phyloP scores from a whole-genome alignment of 352 stramenopile species.

The Phytopythium ostracodes region DNA sequence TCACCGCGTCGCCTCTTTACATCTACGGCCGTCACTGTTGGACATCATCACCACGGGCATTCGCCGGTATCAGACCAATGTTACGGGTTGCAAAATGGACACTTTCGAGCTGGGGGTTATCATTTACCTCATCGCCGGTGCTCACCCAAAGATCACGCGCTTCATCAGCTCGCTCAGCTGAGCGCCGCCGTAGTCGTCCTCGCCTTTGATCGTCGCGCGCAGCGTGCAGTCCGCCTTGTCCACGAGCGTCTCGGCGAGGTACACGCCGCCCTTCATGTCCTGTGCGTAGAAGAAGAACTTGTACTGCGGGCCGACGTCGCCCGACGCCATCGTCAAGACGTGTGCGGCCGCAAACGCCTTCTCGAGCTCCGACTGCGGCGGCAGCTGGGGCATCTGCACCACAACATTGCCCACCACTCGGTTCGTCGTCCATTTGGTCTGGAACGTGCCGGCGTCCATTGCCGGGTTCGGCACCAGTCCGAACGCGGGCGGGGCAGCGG shows the following conservation, averaged over 20 bases:
- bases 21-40: neutral
- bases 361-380: conserved; percentile 61
- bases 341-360: conserved; percentile 44
- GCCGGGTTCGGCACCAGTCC: conserved; percentile 52
- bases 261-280: conserved; percentile 53
- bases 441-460: conserved; percentile 75
- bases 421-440: conserved; percentile 65
- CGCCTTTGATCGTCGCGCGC: conserved; percentile 69
- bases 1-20: conserved; percentile 1
- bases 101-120: neutral
- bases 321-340: conserved; percentile 79
- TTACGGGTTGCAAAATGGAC: neutral
- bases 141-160: conserved; percentile 55
- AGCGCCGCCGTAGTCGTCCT: conserved; percentile 48
- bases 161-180: conserved; percentile 67
- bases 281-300: conserved; percentile 88
- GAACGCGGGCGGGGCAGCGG: conserved; percentile 27
- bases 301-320: conserved; percentile 74
- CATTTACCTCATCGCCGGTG: neutral
- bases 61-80: neutral
- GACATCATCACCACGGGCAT: neutral
- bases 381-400: conserved; percentile 54
- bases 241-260: conserved; percentile 68
- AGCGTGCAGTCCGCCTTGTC: conserved; percentile 64
- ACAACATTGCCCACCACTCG: conserved; percentile 60